These are phyloP conservation scores for Powellomyces hirtus DNA, from an alignment of 192 early-diverging fungal genomes.

Conservation along the genomic window DNA sequence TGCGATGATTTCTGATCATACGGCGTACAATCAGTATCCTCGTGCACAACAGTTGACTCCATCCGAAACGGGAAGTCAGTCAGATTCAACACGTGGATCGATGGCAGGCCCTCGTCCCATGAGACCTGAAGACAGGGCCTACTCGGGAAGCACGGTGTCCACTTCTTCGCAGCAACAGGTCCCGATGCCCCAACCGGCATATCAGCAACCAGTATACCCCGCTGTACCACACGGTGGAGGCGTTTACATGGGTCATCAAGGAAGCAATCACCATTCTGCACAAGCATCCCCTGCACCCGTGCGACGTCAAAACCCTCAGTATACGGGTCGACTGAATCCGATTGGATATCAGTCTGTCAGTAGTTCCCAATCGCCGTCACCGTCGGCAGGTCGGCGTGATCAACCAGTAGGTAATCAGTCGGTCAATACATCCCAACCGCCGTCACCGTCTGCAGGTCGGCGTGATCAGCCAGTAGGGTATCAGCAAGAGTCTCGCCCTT, in stretches of 20 bases:
- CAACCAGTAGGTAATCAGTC: not conserved
- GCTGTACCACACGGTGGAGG: not conserved
- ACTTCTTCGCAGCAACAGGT: not conserved
- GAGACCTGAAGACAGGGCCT: not conserved
- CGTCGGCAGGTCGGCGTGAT: not conserved
- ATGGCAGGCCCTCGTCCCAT: slow-evolving; percentile 10
- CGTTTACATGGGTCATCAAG: not conserved
- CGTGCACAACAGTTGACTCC: slow-evolving; percentile 12
- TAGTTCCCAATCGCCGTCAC: not conserved
- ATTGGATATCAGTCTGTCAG: not conserved
- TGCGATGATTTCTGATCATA: not conserved
- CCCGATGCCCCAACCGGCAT: not conserved
- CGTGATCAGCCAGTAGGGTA: not conserved
- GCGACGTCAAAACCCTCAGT: not conserved
- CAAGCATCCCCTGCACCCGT: not conserved
- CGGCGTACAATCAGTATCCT: slow-evolving; percentile 8
- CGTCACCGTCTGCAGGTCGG: not conserved
- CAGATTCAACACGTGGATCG: not conserved
- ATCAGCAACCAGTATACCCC: not conserved
- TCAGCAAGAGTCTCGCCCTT: not conserved
- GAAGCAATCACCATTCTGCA: not conserved
- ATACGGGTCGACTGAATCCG: not conserved
- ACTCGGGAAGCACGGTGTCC: not conserved
- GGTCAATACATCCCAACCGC: slow-evolving; percentile 1
- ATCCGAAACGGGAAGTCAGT: not conserved